Base-by-base conservation (phyloP, 352 stramenopile genomes). In the Globisporangium alternatum region DNA sequence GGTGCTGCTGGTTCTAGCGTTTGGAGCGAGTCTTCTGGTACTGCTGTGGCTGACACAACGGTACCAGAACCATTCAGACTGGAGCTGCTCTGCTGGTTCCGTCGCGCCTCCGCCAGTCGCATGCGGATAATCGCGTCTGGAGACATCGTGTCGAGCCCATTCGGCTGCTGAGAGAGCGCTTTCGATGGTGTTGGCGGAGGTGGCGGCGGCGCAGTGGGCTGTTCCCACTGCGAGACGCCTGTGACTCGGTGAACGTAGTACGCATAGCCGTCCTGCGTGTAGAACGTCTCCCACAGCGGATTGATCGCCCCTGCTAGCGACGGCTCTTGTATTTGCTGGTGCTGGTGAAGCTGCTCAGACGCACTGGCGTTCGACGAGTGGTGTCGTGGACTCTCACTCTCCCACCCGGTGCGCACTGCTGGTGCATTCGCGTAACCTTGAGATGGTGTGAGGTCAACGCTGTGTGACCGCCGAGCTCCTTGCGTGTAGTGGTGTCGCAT, bases 201-300 rank as follows among this genome's bases (percentile, higher is more conserved):
- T 57, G 53, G 51, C 8, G 62, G 28, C 12, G 22, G 8, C 7
- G 28, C 28, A 12, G 39, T 17, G 37, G 86, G 83, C n/a, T 79
- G 81, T 51, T 93, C 86, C 86, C 84, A 95, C 59, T 92, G 86
- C 0, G 86, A 95, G 30, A 79, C 64, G 21, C 84, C 83, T 3
- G 84, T 91, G 33, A 54, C 55, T 65, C 71, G 72, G 68, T 92
- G 87, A 17, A 93, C 81, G 55, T 91, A 95, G 67, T 93, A 95
- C 17, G 77, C 69, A 51, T 95, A 90, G 5, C 86, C 86, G 49
- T 95, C 78, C 47, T 83, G 62, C 0, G 79, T 89, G 65, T 90
- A 90, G 43, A 86, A 78, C 7, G 75, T 88, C 13, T 92, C 81
- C 81, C 83, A 95, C 39, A 79, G 54, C 45, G 47, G 31, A 30